Evolutionary conservation across 169 alveolate species (phyloP).

Genomic region (Cyclospora cayetanensis): DNA sequence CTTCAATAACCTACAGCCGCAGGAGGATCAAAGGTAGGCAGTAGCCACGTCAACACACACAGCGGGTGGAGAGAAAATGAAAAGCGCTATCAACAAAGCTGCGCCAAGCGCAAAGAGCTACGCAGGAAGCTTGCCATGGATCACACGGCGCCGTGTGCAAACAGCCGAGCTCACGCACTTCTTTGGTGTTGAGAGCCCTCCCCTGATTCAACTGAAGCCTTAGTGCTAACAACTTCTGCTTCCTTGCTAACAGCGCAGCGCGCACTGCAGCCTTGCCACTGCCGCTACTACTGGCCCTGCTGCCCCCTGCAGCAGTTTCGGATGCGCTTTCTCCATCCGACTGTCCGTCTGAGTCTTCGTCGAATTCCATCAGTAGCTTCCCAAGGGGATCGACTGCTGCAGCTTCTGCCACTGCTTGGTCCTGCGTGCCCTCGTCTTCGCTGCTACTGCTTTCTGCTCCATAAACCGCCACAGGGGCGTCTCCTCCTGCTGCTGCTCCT

Average conservation of each 20-base stretch:
- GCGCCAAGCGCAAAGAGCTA: background rate
- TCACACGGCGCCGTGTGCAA: background rate
- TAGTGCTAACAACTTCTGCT: background rate
- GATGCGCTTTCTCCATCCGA: background rate
- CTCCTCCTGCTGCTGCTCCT: background rate
- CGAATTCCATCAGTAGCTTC: background rate
- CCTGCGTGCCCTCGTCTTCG: background rate
- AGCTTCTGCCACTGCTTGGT: background rate
- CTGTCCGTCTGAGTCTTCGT: background rate
- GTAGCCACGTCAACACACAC: background rate
- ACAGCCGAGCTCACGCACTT: slow-evolving; percentile 25
- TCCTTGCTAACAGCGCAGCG: background rate
- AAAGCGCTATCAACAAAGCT: background rate
- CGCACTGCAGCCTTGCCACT: background rate
- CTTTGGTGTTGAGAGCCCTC: slow-evolving; percentile 65
- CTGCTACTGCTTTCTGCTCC: background rate
- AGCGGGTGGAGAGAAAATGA: background rate
- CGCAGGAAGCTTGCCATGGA: background rate
- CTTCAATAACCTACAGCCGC: slow-evolving; percentile 12
- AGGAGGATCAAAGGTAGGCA: too few relatives aligned
- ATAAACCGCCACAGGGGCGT: background rate
- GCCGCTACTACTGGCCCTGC: background rate
- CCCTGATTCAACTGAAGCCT: slow-evolving; percentile 68
- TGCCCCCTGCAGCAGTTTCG: background rate
- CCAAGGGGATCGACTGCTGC: background rate